Evolutionary conservation across 768 basidiomycete species (phyloP).

Genomic region (Leccinum fibrillosum): DNA sequence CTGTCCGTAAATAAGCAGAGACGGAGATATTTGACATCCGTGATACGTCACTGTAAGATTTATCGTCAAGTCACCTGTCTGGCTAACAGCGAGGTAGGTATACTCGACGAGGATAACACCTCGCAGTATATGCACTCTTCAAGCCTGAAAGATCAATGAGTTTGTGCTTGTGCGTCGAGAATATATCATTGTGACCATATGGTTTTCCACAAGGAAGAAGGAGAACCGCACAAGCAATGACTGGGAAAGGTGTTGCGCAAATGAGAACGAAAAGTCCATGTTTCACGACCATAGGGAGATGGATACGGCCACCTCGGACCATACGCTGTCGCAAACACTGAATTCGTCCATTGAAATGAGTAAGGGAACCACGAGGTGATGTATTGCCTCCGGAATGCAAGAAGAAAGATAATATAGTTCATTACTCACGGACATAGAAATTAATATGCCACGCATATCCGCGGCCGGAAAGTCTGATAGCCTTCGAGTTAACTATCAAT

Average conservation of each 20-base stretch:
- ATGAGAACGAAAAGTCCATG: not conserved
- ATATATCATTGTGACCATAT: not conserved
- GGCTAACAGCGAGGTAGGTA: not conserved
- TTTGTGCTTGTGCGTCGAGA: not conserved
- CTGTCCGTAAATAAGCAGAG: conserved; percentile 86
- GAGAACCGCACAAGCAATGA: not conserved
- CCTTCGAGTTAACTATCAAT: not conserved
- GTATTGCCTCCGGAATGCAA: not conserved
- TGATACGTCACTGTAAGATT: conserved; percentile 79
- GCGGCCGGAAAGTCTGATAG: not conserved
- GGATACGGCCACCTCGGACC: not conserved
- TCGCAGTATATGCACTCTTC: not conserved
- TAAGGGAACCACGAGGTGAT: not conserved
- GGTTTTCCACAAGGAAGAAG: not conserved
- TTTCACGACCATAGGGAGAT: not conserved
- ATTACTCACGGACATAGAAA: not conserved
- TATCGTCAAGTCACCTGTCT: conserved; percentile 1
- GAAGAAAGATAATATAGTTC: not conserved
- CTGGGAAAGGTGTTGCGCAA: not conserved
- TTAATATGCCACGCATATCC: not conserved
- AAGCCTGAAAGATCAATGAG: not conserved
- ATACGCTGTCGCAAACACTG: not conserved
- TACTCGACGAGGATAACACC: not conserved
- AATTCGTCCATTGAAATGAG: not conserved
- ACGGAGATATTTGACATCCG: conserved; percentile 90